A percentile compares a stretch with the other conserved stretches of the same genome.
Conservation (phyloP, 129 eudicot genomes). For the Erigeron canadensis region DNA sequence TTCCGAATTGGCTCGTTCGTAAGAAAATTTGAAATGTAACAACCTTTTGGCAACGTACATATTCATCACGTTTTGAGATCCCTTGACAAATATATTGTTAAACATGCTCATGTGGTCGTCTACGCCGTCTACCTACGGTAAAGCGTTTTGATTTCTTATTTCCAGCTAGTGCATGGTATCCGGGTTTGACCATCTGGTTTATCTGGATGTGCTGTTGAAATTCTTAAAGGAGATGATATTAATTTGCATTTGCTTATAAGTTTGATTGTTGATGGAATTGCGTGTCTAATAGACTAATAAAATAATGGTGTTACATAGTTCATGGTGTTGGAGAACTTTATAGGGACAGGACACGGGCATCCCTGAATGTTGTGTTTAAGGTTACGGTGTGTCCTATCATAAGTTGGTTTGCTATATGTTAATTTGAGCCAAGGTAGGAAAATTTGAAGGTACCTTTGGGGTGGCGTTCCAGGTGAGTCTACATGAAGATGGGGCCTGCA, state of each 20-base stretch:
- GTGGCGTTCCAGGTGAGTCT: no score
- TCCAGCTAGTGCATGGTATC: constrained; percentile 2
- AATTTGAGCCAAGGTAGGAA: neutral
- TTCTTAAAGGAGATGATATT: neutral
- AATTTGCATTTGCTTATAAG: constrained; percentile 3
- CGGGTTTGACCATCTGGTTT: neutral
- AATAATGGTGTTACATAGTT: neutral
- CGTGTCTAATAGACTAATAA: neutral
- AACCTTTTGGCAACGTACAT: no score
- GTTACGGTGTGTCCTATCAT: neutral
- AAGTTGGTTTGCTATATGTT: constrained; percentile 13
- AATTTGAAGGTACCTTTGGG: neutral
- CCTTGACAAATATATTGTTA: no score
- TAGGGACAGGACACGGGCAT: neutral
- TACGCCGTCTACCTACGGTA: no score
- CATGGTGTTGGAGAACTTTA: constrained; percentile 3
- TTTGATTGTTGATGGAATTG: constrained; percentile 1
- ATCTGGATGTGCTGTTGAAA: neutral
- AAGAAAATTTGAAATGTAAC: neutral
- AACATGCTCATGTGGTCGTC: no score
- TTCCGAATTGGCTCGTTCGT: neutral
- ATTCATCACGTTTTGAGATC: no score
- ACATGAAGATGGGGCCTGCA: no score
- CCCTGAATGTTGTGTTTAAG: neutral
- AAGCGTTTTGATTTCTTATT: no score